Evolutionary conservation across 192 early-diverging fungal genomes (phyloP).

Genomic region (Physocladia obscura): DNA sequence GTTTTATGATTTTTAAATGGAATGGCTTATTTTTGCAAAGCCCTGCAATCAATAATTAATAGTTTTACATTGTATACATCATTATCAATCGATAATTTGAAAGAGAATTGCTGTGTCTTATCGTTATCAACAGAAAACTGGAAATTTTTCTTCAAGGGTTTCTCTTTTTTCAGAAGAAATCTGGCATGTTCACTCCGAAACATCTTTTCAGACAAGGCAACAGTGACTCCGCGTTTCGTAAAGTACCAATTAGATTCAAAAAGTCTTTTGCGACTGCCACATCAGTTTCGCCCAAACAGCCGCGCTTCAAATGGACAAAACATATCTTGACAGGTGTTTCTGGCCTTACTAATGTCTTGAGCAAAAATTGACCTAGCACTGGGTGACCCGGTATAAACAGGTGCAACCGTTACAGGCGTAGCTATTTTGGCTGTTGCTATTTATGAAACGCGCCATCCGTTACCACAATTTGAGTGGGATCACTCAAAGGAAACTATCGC

Average conservation of each 20-base stretch:
- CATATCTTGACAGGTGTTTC: conserved; percentile 14
- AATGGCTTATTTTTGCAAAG: no score
- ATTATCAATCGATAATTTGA: no score
- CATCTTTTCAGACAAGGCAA: no score
- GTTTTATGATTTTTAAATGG: no score
- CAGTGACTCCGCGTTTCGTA: neutral
- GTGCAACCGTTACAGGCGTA: neutral
- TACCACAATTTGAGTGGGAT: conserved; percentile 48
- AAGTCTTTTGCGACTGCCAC: neutral
- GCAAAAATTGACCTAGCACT: no score
- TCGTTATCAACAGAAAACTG: neutral
- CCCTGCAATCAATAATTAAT: no score
- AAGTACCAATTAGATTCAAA: neutral
- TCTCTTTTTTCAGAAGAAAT: neutral
- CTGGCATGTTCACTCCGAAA: no score
- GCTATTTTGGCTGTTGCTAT: conserved; percentile 24
- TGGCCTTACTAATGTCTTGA: no score
- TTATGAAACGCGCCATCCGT: conserved; percentile 46
- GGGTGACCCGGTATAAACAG: neutral
- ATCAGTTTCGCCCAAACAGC: neutral
- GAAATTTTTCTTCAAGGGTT: neutral
- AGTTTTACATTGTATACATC: no score
- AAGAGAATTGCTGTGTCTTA: no score
- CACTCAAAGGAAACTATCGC: conserved; percentile 53
- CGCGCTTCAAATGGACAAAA: conserved; percentile 29